Percentiles rank a stretch among this genome's conserved stretches.
phyloP scores from a whole-genome alignment of 2,329 filamentous ascomycete species.

The Claviceps sp. region DNA sequence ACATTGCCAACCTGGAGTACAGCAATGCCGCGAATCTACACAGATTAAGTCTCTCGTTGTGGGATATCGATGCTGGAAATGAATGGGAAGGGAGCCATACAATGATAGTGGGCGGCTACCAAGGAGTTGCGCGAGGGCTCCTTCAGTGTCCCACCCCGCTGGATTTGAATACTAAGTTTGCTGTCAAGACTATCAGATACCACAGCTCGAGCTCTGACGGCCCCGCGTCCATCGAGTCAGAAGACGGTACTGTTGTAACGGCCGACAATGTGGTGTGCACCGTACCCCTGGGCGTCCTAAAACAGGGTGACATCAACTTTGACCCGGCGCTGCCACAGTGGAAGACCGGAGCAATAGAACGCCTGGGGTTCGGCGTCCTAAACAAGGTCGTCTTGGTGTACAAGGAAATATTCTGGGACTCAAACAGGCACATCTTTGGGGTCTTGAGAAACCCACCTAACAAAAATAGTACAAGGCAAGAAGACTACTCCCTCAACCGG shows the following conservation, averaged over 20 bases:
- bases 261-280: constrained; percentile 91
- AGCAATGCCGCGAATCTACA: constrained; percentile 86
- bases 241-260: constrained; percentile 61
- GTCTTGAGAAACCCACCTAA: constrained; percentile 63
- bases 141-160: constrained; percentile 64
- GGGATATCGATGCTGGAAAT: constrained; percentile 96
- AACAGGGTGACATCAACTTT: constrained; percentile 70
- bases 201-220: constrained; percentile 34
- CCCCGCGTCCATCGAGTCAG: constrained; percentile 54
- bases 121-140: constrained; percentile 79
- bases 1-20: constrained; percentile 95
- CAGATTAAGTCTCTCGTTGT: constrained; percentile 74
- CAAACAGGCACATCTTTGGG: constrained; percentile 83
- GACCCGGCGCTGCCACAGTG: constrained; percentile 79
- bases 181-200: constrained; percentile 58
- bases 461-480: constrained; percentile 58
- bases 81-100: constrained; percentile 94
- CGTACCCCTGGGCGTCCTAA: constrained; percentile 80
- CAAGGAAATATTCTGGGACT: constrained; percentile 81
- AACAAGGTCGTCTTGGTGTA: constrained; percentile 95
- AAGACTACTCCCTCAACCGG: constrained; percentile 63
- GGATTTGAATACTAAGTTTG: constrained; percentile 59
- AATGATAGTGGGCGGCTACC: constrained; percentile 87
- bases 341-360: constrained; percentile 68
- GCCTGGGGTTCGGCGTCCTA: constrained; percentile 82